These are phyloP conservation scores for Wickerhamiella sorbophila DNA, from an alignment of 805 yeast species.

Conservation along the genomic window DNA sequence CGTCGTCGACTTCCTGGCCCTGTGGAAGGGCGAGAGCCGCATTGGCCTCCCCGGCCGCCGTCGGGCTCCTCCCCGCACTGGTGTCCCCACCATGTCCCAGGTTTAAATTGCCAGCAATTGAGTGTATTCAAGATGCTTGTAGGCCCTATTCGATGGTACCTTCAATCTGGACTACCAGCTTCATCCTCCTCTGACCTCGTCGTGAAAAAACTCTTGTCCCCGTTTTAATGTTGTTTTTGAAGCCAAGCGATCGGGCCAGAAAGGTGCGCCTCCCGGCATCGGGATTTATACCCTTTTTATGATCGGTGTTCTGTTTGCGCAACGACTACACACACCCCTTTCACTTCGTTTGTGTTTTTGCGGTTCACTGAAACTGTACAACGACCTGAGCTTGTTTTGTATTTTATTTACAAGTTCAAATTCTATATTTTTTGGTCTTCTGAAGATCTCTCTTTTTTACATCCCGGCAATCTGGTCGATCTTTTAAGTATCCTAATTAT, in stretches of 20 bases:
- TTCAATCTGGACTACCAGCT: too few species aligned
- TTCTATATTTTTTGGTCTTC: too few species aligned
- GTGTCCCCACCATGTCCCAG: slow-evolving; percentile 83
- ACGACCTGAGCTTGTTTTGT: neutral
- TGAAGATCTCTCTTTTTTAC: too few species aligned
- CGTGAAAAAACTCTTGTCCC: too few species aligned
- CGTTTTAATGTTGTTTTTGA: too few species aligned
- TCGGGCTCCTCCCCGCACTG: slow-evolving; percentile 48
- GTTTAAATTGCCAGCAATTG: slow-evolving; percentile 37
- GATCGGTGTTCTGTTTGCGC: neutral
- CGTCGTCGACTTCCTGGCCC: slow-evolving; percentile 34
- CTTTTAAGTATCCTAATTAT: too few species aligned
- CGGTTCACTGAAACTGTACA: neutral
- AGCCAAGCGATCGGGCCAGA: too few species aligned
- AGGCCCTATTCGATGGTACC: too few species aligned
- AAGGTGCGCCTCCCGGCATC: neutral
- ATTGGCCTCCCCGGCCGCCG: slow-evolving; percentile 38
- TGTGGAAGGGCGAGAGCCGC: slow-evolving; percentile 39
- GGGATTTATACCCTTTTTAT: neutral
- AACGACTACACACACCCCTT: neutral
- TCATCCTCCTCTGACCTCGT: too few species aligned
- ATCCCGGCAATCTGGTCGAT: too few species aligned
- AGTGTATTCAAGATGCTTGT: too few species aligned
- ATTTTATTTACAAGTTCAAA: neutral
- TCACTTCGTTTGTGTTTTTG: neutral